phyloP scores from a whole-genome alignment of 805 yeast genomes.

The Ogataea nitratoaversa region DNA sequence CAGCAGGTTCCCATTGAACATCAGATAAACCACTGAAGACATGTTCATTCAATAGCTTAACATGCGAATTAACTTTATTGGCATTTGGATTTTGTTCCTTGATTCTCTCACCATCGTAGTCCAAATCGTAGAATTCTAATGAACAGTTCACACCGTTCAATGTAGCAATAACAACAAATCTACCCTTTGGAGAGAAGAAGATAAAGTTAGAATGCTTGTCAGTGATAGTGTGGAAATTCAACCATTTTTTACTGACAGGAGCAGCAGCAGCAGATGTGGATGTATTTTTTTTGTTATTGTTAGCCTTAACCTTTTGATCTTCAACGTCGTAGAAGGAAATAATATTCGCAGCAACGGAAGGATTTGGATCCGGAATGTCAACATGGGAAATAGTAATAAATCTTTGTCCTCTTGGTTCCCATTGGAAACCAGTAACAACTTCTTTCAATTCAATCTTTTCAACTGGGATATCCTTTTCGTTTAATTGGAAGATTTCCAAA shows the following conservation, averaged over 20 bases:
- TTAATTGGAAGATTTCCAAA: conserved; percentile 83
- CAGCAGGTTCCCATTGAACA: conserved; percentile 92
- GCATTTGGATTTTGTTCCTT: conserved; percentile 27
- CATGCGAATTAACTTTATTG: conserved; percentile 48
- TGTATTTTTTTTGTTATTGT: conserved; percentile 8
- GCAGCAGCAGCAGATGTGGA: conserved; percentile 5
- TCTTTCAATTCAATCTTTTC: conserved; percentile 93
- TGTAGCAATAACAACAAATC: conserved; percentile 63
- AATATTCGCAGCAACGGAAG: conserved; percentile 58
- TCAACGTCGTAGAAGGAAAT: conserved; percentile 84
- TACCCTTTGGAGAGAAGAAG: conserved; percentile 89
- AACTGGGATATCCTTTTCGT: conserved; percentile 89
- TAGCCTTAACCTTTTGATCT: conserved; percentile 39
- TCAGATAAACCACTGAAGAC: conserved; percentile 77
- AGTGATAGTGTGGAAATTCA: conserved; percentile 50
- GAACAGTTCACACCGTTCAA: conserved; percentile 44
- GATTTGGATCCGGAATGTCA: conserved; percentile 49
- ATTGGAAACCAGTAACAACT: conserved; percentile 78
- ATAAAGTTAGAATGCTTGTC: conserved; percentile 69
- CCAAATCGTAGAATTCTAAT: conserved; percentile 82
- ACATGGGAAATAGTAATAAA: conserved; percentile 72
- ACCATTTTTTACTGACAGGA: conserved; percentile 30
- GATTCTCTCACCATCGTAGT: conserved; percentile 62
- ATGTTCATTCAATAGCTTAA: conserved; percentile 58
- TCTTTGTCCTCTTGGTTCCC: conserved; percentile 94